Base-by-base conservation (phyloP, 805 yeast genomes). In the Monosporozyma unispora region DNA sequence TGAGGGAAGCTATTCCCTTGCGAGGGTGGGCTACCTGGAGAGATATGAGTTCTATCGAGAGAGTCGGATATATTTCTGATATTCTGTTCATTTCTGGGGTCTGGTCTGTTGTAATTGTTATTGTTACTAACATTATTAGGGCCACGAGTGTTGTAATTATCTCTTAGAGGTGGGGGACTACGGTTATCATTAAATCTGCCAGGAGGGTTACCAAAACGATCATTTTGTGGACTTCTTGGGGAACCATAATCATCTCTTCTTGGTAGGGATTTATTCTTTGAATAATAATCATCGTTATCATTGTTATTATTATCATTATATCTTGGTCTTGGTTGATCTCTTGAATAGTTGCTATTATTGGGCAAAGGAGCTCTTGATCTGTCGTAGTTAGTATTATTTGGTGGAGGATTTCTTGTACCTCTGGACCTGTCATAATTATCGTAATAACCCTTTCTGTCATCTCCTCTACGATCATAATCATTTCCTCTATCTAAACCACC, bases 381-480 rank as follows among this genome's bases (percentile, higher is more conserved):
- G 35, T 37, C 39, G n/a, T 35, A n/a, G 21, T 41, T 35, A 27
- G 18, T 43, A 35, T 45, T 22, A 6, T 23, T n/a, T n/a, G n/a
- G n/a, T n/a, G n/a, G n/a, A n/a, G n/a, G n/a, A n/a, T n/a, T n/a
- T n/a, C n/a, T n/a, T n/a, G n/a, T n/a, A n/a, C n/a, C n/a, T n/a
- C n/a, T n/a, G n/a, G n/a, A n/a, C n/a, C 51, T 33, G 16, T n/a
- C 45, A 33, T 48, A 44, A 2, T 43, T 38, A 10, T n/a, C n/a
- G n/a, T n/a, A n/a, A n/a, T n/a, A n/a, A n/a, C n/a, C n/a, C n/a
- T n/a, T n/a, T n/a, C 41, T 14, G 11, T 35, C 45, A 39, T 46
- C 27, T 38, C 48, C 31, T 23, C 27, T 16, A 33, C 46, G 39
- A 18, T 16, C 53, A 53, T 25, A 67, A 52, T 49, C 61, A 28